Base-by-base conservation (phyloP, 1,284 basidiomycete genomes). In the Mycosarcoma maydis region DNA sequence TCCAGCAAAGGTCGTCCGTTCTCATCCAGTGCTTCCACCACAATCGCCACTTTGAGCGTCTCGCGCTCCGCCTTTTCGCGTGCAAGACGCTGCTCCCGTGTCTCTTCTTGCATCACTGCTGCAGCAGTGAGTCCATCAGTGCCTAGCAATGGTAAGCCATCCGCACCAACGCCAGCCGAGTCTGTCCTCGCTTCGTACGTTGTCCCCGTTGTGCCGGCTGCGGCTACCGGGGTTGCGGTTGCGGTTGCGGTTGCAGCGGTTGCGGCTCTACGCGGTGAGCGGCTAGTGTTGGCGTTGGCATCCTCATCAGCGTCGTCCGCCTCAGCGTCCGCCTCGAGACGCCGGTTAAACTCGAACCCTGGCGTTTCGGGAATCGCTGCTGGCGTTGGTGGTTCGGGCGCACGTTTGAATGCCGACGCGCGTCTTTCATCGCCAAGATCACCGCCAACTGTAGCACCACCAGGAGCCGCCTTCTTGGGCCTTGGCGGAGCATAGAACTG, bases 11-110 rank as follows among this genome's bases (percentile, higher is more conserved):
- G 73, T 17, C 61, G 46, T 6, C 69, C 75, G 19, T 73, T 60
- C 27, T 79, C 78, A 42, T 80, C 78, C 8, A 80, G 60, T 20
- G 78, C 80, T 51, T 81, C 80, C 13, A 81, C 70, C 1, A 77
- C 65, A 10, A 81, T 64, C 19, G 74, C 65, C 3, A 80, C 24
- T 29, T 75, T 73, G 48, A 78, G 58, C 27, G 77, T 78, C 42
- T 78, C 75, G 27, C 71, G 59, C 26, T 75, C 75, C 3, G 67
- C 69, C 45, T 72, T 75, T 40, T 76, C 73, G 16, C 73, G 55
- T 17, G 72, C 73, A 1, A 65, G 50, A 8, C 65, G 52, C 48
- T 65, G 71, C 50, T 77, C 76, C 22, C 72, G 71, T 14, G 71
- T 69, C 39, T 74, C 75, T n/a, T 62, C 54, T 26, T 66, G 71